Percentiles rank a stretch among this genome's conserved stretches.
These are phyloP conservation scores for Tilletiaria anomala DNA, from an alignment of 1,284 basidiomycete genomes.

Conservation along the genomic window DNA sequence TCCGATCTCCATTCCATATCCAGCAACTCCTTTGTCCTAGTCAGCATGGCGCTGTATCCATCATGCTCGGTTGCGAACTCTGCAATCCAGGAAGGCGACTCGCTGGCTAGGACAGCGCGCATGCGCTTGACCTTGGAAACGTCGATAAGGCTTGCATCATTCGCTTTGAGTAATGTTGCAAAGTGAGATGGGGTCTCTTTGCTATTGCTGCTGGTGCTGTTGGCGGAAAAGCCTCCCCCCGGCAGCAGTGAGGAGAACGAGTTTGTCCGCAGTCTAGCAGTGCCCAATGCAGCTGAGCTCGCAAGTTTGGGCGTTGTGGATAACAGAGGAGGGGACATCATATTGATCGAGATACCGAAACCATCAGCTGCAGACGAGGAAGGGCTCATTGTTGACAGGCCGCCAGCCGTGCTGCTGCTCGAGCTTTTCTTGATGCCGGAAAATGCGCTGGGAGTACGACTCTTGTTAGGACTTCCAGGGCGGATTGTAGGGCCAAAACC, in stretches of 20 bases:
- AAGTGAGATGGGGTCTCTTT: conserved; percentile 17
- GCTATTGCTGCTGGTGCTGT: background rate
- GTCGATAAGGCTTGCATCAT: conserved; percentile 13
- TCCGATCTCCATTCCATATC: conserved; percentile 97
- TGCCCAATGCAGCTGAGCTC: background rate
- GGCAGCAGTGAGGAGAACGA: no score
- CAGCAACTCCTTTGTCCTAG: conserved; percentile 75
- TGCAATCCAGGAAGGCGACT: conserved; percentile 61
- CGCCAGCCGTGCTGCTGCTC: conserved; percentile 8
- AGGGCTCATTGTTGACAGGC: background rate
- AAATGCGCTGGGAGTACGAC: background rate
- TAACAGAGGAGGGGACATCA: no score
- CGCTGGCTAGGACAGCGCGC: conserved; percentile 28
- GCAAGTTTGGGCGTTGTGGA: no score
- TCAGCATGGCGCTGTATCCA: conserved; percentile 70
- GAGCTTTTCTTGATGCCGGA: conserved; percentile 3
- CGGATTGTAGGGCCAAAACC: conserved; percentile 1
- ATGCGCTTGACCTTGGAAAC: conserved; percentile 18
- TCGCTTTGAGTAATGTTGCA: conserved; percentile 20
- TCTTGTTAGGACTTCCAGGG: no score
- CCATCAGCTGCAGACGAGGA: no score
- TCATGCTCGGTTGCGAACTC: conserved; percentile 57
- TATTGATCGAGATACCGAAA: no score
- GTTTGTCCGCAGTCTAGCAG: no score
- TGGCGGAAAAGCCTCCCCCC: background rate